phyloP scores from a whole-genome alignment of 805 yeast species.

The Torulaspora indica region DNA sequence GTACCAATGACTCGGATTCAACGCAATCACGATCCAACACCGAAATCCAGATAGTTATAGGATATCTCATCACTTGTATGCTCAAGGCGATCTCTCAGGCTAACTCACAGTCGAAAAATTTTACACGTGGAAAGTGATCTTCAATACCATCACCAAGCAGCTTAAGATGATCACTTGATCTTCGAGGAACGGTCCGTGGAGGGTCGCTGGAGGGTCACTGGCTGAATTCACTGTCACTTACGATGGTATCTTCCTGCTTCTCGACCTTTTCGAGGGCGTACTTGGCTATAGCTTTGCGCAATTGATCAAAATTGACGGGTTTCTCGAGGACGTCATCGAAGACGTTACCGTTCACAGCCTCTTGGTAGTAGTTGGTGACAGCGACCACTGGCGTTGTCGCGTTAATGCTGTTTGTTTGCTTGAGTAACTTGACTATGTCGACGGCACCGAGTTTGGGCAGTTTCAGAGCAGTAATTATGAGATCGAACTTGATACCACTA shows the following conservation, averaged over 20 bases:
- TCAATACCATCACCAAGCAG: background rate
- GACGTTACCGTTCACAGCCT: conserved; percentile 48
- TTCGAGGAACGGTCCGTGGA: background rate
- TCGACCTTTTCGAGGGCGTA: conserved; percentile 33
- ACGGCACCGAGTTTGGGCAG: conserved; percentile 62
- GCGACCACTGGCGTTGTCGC: conserved; percentile 73
- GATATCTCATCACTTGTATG: background rate
- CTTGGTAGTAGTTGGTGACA: conserved; percentile 64
- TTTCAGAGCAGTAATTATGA: conserved; percentile 71
- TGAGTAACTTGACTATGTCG: conserved; percentile 73
- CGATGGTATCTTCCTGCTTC: conserved; percentile 30
- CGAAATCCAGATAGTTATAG: too few species aligned
- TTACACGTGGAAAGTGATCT: conserved; percentile 7
- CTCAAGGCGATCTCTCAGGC: background rate
- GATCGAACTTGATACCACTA: conserved; percentile 76
- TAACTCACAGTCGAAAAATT: conserved; percentile 3
- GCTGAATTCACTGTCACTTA: conserved; percentile 32
- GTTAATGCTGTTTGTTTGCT: conserved; percentile 72
- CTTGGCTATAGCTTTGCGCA: conserved; percentile 30
- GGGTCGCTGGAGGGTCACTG: background rate
- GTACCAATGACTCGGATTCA: background rate
- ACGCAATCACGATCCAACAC: background rate
- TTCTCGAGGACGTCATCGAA: conserved; percentile 73
- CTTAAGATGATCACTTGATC: background rate
- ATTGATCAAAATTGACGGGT: conserved; percentile 43